phyloP scores from a whole-genome alignment of 2,329 filamentous ascomycete genomes.

The Beauveria asiatica region DNA sequence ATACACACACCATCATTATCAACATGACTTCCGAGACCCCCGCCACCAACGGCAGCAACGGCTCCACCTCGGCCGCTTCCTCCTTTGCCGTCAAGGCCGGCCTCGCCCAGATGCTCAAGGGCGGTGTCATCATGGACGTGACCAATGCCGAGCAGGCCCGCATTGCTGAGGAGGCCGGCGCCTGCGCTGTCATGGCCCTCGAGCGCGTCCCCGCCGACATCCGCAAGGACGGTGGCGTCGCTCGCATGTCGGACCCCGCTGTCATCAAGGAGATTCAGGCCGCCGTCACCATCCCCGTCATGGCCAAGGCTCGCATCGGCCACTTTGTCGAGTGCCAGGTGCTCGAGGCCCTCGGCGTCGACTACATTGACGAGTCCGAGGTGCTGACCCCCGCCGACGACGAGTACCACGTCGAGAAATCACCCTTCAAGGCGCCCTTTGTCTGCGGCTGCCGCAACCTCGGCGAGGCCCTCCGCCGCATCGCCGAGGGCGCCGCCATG shows the following conservation, averaged over 20 bases:
- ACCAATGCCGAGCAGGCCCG: slow-evolving; percentile 87
- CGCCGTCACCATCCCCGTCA: slow-evolving; percentile 93
- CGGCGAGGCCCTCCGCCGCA: slow-evolving; percentile 82
- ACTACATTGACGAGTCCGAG: slow-evolving; percentile 98
- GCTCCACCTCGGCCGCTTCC: slow-evolving; percentile 29
- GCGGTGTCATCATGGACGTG: slow-evolving; percentile 99
- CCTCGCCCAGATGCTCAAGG: slow-evolving; percentile 95
- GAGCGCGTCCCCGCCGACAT: slow-evolving; percentile 97
- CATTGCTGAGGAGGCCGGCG: slow-evolving; percentile 95
- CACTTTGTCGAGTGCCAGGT: slow-evolving; percentile 99
- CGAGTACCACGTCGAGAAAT: slow-evolving; percentile 85
- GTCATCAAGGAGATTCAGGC: slow-evolving; percentile 96
- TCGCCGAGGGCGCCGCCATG: slow-evolving; percentile 94
- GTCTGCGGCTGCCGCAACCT: slow-evolving; percentile 95
- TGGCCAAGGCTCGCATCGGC: slow-evolving; percentile 97
- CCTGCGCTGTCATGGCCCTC: slow-evolving; percentile 94
- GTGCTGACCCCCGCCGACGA: slow-evolving; percentile 93
- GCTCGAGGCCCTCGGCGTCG: slow-evolving; percentile 86
- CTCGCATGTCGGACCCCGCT: slow-evolving; percentile 89
- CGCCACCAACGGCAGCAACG: slow-evolving; percentile 15
- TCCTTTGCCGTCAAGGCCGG: slow-evolving; percentile 90
- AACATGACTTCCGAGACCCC: slow-evolving; percentile 27
- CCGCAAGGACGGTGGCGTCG: slow-evolving; percentile 82
- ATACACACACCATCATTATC: slow-evolving; percentile 6
- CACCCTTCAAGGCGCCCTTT: slow-evolving; percentile 73